phyloP scores from a whole-genome alignment of 495 filamentous ascomycete genomes.

The Hypoxylon subgilvum region DNA sequence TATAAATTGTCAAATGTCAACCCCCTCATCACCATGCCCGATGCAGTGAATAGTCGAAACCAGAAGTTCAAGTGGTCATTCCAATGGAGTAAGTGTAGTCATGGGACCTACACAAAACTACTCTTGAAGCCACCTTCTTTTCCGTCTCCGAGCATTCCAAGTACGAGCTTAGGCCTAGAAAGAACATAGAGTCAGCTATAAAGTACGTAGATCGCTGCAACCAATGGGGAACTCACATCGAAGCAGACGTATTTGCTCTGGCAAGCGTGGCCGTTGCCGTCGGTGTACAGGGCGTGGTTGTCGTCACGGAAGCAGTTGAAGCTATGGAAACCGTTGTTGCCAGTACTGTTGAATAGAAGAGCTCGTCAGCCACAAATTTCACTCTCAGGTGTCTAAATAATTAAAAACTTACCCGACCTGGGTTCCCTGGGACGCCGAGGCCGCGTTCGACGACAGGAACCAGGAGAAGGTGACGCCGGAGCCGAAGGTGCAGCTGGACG shows the following conservation, averaged over 20 bases:
- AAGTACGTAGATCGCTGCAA: too few relatives aligned
- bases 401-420: slow-evolving; percentile 23
- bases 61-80: too few relatives aligned
- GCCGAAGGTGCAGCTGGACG: slow-evolving; percentile 22
- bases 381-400: neutral
- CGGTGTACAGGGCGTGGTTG: slow-evolving; percentile 28
- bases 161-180: too few relatives aligned
- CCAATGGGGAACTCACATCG: slow-evolving; percentile 15
- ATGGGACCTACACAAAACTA: too few relatives aligned
- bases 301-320: slow-evolving; percentile 33
- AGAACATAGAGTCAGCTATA: too few relatives aligned
- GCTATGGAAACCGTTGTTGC: slow-evolving; percentile 27
- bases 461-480: slow-evolving; percentile 25
- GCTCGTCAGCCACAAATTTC: neutral
- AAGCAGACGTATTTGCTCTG: slow-evolving; percentile 28
- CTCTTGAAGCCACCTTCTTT: too few relatives aligned
- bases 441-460: slow-evolving; percentile 3
- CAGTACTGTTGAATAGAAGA: neutral
- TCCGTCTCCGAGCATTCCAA: too few relatives aligned
- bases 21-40: too few relatives aligned
- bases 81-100: too few relatives aligned
- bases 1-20: too few relatives aligned
- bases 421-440: neutral
- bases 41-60: too few relatives aligned
- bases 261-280: slow-evolving; percentile 25